Evolutionary conservation across 2,329 filamentous ascomycete genomes (phyloP).

Genomic region (Exophiala aquamarina): DNA sequence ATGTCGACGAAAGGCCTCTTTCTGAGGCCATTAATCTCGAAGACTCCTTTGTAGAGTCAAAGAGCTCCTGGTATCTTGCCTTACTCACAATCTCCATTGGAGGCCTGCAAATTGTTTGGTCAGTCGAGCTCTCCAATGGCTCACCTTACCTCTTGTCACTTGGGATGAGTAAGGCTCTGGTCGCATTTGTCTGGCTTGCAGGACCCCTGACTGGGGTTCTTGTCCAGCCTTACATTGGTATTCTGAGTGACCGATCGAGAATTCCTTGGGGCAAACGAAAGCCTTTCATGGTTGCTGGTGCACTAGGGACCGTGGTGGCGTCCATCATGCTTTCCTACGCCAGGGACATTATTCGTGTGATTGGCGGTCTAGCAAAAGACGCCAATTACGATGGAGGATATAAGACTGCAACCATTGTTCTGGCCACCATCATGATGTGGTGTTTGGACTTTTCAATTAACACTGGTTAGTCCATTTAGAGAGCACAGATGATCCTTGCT

Average conservation of each 20-base stretch:
- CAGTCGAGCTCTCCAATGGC: constrained; percentile 89
- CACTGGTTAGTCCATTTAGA: constrained; percentile 59
- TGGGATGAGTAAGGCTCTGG: constrained; percentile 77
- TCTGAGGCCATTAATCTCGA: constrained; percentile 17
- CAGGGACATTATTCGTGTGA: constrained; percentile 66
- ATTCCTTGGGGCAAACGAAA: constrained; percentile 74
- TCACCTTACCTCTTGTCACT: constrained; percentile 80
- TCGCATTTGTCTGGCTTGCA: constrained; percentile 83
- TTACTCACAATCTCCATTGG: constrained; percentile 83
- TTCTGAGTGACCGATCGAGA: constrained; percentile 76
- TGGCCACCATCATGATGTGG: constrained; percentile 85
- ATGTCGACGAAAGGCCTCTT: constrained; percentile 13
- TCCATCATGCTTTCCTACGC: constrained; percentile 73
- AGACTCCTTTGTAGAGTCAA: constrained; percentile 45
- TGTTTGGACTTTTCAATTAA: constrained; percentile 93
- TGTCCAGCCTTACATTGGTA: constrained; percentile 80
- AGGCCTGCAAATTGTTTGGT: constrained; percentile 92
- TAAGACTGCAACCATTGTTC: constrained; percentile 66
- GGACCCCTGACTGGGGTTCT: constrained; percentile 75
- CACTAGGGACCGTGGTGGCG: constrained; percentile 64
- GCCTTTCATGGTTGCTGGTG: constrained; percentile 75
- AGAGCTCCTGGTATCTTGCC: constrained; percentile 82
- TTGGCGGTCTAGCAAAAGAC: constrained; percentile 70
- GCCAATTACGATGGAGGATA: constrained; percentile 64
- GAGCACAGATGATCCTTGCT: constrained; percentile 15